These are phyloP conservation scores for Cyclocybe cylindracea DNA, from an alignment of 768 basidiomycete species.

Conservation along the genomic window DNA sequence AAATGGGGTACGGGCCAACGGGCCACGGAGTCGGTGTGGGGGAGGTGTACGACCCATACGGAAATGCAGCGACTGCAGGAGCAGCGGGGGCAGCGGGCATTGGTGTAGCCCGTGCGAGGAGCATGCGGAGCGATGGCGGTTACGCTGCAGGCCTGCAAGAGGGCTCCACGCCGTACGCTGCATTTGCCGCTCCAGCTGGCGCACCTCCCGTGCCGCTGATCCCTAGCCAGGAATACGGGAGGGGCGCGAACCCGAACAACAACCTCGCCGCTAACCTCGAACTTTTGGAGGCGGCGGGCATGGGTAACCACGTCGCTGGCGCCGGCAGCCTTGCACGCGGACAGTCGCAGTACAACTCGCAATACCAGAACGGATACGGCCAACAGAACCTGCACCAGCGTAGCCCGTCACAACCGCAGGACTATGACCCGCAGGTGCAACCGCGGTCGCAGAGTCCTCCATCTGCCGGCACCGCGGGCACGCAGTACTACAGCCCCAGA, in stretches of 20 bases:
- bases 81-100: constrained; percentile 42
- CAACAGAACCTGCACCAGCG: constrained; percentile 5
- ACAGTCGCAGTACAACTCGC: constrained; percentile 8
- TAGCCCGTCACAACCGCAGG: neutral
- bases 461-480: too few relatives aligned
- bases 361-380: constrained; percentile 8
- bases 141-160: constrained; percentile 37
- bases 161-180: constrained; percentile 38
- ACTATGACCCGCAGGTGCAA: too few relatives aligned
- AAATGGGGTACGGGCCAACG: constrained; percentile 25
- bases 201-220: neutral
- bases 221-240: neutral
- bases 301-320: constrained; percentile 23
- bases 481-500: too few relatives aligned
- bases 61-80: constrained; percentile 22
- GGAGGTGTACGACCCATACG: constrained; percentile 32
- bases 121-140: constrained; percentile 27
- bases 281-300: constrained; percentile 25
- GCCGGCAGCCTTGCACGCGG: constrained; percentile 17
- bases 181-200: constrained; percentile 31
- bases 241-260: neutral
- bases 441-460: too few relatives aligned
- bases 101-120: constrained; percentile 42
- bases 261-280: constrained; percentile 6
- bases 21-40: constrained; percentile 22